phyloP scores from a whole-genome alignment of 495 filamentous ascomycete species.

The Xylaria sp. region DNA sequence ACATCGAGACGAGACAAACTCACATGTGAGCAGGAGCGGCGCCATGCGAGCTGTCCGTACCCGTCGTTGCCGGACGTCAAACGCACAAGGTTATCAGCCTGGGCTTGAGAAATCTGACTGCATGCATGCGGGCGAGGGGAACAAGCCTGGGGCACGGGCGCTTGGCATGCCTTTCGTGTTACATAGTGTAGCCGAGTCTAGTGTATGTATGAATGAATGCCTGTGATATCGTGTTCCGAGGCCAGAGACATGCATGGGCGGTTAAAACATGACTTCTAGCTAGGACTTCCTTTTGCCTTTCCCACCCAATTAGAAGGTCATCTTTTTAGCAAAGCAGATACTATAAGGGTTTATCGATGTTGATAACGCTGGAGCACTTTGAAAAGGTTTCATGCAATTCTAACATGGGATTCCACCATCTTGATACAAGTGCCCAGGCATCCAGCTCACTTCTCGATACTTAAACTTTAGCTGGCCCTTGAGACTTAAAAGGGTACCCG shows the following conservation, averaged over 20 bases:
- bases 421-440: not conserved
- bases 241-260: not conserved
- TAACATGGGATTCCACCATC: not conserved
- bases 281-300: not conserved
- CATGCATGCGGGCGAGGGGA: not conserved
- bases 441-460: not conserved
- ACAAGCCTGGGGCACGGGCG: not conserved
- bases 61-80: not conserved
- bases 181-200: not conserved
- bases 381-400: not conserved
- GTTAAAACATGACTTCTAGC: not conserved
- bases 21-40: not conserved
- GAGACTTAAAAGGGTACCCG: not conserved
- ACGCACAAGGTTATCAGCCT: not conserved
- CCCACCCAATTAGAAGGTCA: not conserved
- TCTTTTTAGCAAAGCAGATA: not conserved
- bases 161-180: not conserved
- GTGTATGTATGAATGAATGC: not conserved
- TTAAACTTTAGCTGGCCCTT: not conserved
- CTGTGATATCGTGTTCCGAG: not conserved
- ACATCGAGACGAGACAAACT: constrained; percentile 9
- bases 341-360: no score
- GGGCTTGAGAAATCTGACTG: not conserved
- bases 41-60: not conserved
- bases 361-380: not conserved